phyloP scores from a whole-genome alignment of 2,329 filamentous ascomycete species.

The Aspergillus sp. region DNA sequence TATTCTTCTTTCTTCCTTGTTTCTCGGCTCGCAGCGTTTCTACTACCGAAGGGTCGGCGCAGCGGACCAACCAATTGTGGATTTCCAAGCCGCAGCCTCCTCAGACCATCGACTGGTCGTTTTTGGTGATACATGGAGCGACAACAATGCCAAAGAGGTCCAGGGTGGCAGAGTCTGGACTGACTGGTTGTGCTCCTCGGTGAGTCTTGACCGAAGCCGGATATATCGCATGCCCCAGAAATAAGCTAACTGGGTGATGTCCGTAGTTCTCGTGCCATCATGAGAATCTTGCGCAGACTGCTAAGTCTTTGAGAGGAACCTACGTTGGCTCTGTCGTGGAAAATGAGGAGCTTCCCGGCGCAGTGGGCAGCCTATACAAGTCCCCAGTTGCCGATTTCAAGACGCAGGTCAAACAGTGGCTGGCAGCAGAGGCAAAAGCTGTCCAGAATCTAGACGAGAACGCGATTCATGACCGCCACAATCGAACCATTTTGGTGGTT shows the following conservation, averaged over 20 bases:
- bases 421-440: slow-evolving; percentile 30
- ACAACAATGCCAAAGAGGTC: slow-evolving; percentile 28
- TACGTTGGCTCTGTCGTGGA: slow-evolving; percentile 35
- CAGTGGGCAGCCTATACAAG: slow-evolving; percentile 25
- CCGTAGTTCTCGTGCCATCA: slow-evolving; percentile 36
- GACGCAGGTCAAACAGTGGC: slow-evolving; percentile 37
- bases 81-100: slow-evolving; percentile 20
- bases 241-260: slow-evolving; percentile 7
- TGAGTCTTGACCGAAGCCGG: slow-evolving; percentile 17
- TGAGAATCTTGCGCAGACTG: slow-evolving; percentile 34
- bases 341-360: slow-evolving; percentile 29
- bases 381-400: slow-evolving; percentile 36
- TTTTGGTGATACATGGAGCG: slow-evolving; percentile 43
- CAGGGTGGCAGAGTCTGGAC: slow-evolving; percentile 34
- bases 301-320: slow-evolving; percentile 25
- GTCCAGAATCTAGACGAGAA: slow-evolving; percentile 23
- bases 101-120: slow-evolving; percentile 35
- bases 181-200: slow-evolving; percentile 38
- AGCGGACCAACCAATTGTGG: slow-evolving; percentile 12
- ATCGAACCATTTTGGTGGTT: slow-evolving; percentile 36
- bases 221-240: background rate
- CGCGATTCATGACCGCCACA: slow-evolving; percentile 23
- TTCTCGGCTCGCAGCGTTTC: slow-evolving; percentile 24
- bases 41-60: slow-evolving; percentile 22
- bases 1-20: slow-evolving; percentile 31